Base-by-base conservation (phyloP, 371 early-diverging fungal species). In the Mucor piriformis region DNA sequence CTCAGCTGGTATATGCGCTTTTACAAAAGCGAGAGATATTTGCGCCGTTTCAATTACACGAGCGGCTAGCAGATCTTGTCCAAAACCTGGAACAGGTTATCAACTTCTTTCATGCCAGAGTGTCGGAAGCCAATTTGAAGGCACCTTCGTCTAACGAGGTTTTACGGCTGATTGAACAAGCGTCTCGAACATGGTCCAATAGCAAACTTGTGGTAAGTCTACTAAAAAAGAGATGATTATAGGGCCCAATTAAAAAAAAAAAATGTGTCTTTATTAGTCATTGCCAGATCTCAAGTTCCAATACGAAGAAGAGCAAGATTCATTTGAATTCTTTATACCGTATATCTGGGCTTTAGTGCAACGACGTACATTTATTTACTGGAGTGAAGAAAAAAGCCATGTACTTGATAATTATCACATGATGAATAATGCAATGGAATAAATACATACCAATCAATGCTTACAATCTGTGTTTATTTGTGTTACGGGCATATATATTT, bases 1-100 rank as follows among this genome's bases (percentile, higher is more conserved):
- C 83, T 1, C 88, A 90, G 61, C 75, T 91, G n/a, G 83, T 89
- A 1, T 90, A 91, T 63, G 85, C 90, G 0, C 63, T 91, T 10
- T 68, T 91, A 16, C 84, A 89, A 47, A 84, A 88, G 56, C 75
- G 83, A 24, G 90, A 89, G 32, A 77, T 86, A 50, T 89, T 90
- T 64, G 72, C 69, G 0, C 83, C 75, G 25, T 83, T 88, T 54
- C 70, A 80, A 24, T 61, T 65, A 8, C 79, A 85, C 47, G 64
- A 72, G 21, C 69, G 87, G 42, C 77, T 90, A 46, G 66, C 76
- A 11, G 80, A 82, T n/a, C 57, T 88, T 38, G 83, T 89, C 24
- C 76, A 76, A 11, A 89, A 89, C 50, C 73, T 89, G 34, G 89
- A 86, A 25, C 59, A 83, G 57, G 86, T 88, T 8, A 85, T 88